phyloP scores from a whole-genome alignment of 2,329 filamentous ascomycete genomes.

The Calonectria hongkongensis region DNA sequence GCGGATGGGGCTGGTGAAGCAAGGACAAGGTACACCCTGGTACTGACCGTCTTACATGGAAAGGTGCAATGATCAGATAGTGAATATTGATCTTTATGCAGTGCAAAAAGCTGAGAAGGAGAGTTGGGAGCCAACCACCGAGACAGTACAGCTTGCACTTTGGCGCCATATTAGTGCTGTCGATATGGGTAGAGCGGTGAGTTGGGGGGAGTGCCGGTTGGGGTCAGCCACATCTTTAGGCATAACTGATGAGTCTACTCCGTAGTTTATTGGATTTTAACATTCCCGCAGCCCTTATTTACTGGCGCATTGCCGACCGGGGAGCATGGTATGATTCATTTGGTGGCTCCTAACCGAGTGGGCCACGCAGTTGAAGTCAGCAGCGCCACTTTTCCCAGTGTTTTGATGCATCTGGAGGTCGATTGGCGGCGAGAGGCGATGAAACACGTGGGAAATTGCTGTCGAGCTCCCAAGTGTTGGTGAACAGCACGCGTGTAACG shows the following conservation, averaged over 20 bases:
- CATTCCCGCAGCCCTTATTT: neutral
- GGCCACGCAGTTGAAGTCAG: conserved; percentile 9
- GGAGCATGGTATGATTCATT: conserved; percentile 19
- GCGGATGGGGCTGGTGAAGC: conserved; percentile 18
- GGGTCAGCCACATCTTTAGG: neutral
- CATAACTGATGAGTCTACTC: conserved; percentile 8
- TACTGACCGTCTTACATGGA: conserved; percentile 1
- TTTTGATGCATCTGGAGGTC: neutral
- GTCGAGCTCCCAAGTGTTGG: neutral
- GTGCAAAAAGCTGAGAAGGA: neutral
- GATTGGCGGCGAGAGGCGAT: neutral
- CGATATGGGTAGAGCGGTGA: neutral
- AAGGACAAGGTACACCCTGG: conserved; percentile 23
- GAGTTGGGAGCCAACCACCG: neutral
- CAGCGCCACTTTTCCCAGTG: conserved; percentile 1
- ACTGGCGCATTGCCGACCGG: conserved; percentile 1
- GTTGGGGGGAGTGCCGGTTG: neutral
- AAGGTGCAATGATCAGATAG: neutral
- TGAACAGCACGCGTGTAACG: neutral
- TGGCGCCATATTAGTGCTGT: neutral
- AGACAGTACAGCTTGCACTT: neutral
- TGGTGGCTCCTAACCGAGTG: neutral
- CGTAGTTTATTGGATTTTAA: conserved; percentile 13
- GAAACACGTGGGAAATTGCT: neutral
- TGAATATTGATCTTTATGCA: conserved; percentile 7